These are phyloP conservation scores for Hypoxylon sp. DNA, from an alignment of 2,329 filamentous ascomycete genomes.

Conservation along the genomic window DNA sequence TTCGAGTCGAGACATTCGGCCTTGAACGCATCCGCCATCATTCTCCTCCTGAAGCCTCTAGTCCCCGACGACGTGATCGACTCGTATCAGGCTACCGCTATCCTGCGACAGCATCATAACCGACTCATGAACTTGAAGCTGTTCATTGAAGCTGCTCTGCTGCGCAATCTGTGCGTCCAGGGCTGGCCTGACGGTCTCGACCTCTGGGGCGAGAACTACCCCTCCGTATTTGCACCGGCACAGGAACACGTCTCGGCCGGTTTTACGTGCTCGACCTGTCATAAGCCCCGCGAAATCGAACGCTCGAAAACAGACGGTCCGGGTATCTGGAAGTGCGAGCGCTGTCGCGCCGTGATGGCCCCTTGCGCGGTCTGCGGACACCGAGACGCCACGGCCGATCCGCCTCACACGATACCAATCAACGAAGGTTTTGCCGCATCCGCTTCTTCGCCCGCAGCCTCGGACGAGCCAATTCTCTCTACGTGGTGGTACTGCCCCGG, in stretches of 20 bases:
- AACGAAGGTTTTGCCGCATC: conserved; percentile 34
- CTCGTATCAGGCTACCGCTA: conserved; percentile 60
- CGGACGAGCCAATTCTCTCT: conserved; percentile 46
- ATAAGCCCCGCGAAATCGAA: conserved; percentile 63
- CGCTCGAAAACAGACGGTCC: conserved; percentile 51
- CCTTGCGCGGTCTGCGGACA: conserved; percentile 68
- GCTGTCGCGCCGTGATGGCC: conserved; percentile 61
- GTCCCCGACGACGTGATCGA: conserved; percentile 64
- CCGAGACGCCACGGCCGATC: conserved; percentile 54
- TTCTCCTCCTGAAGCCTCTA: conserved; percentile 66
- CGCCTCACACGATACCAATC: conserved; percentile 40
- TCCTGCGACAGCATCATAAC: conserved; percentile 66
- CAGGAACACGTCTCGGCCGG: conserved; percentile 63
- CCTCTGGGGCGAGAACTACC: conserved; percentile 63
- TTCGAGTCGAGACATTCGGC: conserved; percentile 65
- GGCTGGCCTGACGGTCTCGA: conserved; percentile 62
- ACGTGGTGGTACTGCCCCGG: conserved; percentile 71
- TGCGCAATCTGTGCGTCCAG: conserved; percentile 67
- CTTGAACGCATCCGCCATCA: conserved; percentile 66
- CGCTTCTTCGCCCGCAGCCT: conserved; percentile 1
- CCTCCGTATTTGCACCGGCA: conserved; percentile 60
- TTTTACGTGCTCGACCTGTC: conserved; percentile 63
- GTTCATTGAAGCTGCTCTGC: conserved; percentile 66
- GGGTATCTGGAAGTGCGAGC: conserved; percentile 65
- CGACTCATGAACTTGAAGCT: conserved; percentile 67